Evolutionary conservation across 352 stramenopile genomes (phyloP).

Genomic region (Phytophthora pluvialis): DNA sequence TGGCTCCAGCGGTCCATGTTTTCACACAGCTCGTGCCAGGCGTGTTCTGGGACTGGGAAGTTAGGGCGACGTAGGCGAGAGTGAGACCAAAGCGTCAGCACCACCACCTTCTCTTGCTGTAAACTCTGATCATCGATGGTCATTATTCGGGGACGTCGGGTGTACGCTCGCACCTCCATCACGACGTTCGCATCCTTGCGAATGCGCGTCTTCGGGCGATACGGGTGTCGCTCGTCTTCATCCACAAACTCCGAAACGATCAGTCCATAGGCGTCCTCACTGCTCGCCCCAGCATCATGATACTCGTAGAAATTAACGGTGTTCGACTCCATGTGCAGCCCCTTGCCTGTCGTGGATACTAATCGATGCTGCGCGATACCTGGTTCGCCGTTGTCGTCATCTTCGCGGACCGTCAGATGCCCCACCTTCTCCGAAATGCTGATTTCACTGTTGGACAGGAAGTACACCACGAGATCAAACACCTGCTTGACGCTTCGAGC

Average conservation of each 20-base stretch:
- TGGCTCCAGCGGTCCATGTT: conserved; percentile 52
- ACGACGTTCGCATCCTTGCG: conserved; percentile 40
- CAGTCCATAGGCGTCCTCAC: conserved; percentile 27
- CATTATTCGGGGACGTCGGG: conserved; percentile 3
- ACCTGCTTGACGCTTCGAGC: conserved; percentile 39
- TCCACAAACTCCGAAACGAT: conserved; percentile 47
- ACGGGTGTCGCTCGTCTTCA: conserved; percentile 41
- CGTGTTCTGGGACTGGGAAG: conserved; percentile 31
- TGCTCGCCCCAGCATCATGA: neutral
- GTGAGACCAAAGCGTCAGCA: conserved; percentile 49
- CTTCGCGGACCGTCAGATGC: conserved; percentile 43
- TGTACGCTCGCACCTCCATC: conserved; percentile 34
- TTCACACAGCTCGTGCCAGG: conserved; percentile 44
- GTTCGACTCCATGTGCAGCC: conserved; percentile 45
- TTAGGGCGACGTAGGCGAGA: conserved; percentile 37
- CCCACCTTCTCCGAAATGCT: conserved; percentile 44
- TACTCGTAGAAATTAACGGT: conserved; percentile 40
- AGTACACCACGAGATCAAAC: conserved; percentile 43
- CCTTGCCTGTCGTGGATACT: conserved; percentile 29
- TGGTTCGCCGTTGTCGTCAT: conserved; percentile 34
- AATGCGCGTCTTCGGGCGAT: conserved; percentile 32
- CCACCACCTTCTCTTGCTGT: conserved; percentile 43
- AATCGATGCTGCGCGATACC: conserved; percentile 39
- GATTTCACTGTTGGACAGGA: conserved; percentile 48
- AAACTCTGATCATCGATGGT: neutral